These are phyloP conservation scores for Trichoderma semiorbis DNA, from an alignment of 2,329 filamentous ascomycete species.

Conservation along the genomic window DNA sequence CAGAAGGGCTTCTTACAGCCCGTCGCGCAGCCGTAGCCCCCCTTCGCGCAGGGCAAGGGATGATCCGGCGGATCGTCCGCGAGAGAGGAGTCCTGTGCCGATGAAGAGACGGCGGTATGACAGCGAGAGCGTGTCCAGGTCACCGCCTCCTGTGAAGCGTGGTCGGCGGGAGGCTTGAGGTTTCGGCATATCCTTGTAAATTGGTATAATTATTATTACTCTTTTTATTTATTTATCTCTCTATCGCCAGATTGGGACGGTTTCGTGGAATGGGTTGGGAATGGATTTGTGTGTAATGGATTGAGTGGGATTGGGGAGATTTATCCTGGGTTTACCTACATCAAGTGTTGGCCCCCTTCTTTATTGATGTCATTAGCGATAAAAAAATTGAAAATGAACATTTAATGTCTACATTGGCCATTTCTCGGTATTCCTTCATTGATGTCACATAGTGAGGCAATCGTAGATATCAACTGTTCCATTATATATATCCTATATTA, in stretches of 20 bases:
- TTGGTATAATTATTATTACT: not conserved
- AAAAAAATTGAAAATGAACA: not conserved
- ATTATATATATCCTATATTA: not conserved
- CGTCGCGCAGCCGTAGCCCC: constrained; percentile 22
- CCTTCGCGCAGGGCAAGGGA: constrained; percentile 16
- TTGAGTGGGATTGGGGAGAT: not conserved
- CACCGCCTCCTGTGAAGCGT: constrained; percentile 33
- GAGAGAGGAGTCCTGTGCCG: constrained; percentile 25
- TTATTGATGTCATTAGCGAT: constrained; percentile 5
- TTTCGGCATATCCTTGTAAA: not conserved
- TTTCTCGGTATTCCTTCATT: not conserved
- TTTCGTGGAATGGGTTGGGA: not conserved
- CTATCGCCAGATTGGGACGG: not conserved
- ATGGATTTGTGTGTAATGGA: not conserved
- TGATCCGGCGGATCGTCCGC: constrained; percentile 7
- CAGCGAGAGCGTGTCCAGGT: constrained; percentile 32
- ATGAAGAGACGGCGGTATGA: constrained; percentile 30
- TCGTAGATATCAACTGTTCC: not conserved
- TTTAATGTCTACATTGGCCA: not conserved
- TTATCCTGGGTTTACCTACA: not conserved
- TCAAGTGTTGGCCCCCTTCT: not conserved
- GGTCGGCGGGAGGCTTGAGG: constrained; percentile 29
- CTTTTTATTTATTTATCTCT: not conserved
- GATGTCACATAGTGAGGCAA: not conserved
- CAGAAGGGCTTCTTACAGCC: constrained; percentile 25